Evolutionary conservation across 768 basidiomycete species (phyloP), one percentile per base, ranked within the genome.

Genomic region (Naganishia onofrii): DNA sequence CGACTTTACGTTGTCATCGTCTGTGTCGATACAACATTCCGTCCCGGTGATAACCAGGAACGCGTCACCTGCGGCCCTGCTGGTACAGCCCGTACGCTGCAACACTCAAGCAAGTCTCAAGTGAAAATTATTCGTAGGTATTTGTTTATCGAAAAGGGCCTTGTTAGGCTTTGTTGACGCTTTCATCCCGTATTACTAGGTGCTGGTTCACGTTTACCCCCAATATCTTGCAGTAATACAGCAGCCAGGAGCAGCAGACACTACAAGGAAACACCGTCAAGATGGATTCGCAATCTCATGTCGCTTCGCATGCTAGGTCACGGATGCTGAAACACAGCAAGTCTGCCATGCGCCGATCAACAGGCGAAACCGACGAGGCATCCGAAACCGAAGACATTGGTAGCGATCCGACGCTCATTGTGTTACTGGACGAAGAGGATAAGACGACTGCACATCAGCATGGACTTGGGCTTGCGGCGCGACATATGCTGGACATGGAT

Each of bases 271-370:
- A 4, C 15, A 6, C 23, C 1, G 48, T 12, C 6, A 51, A 51
- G 23, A 51, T 51, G 48, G 48, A 51, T 6, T 4, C 48, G 6
- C 48, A 51, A 51, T n/a, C 48, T 51, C 48, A 51, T 23, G 48
- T 51, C 60, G 38, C 21, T 17, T 63, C 60, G 19, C 60, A 51
- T 51, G n/a, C 23, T 29, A 46, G 23, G 38, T 63, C 60, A 42
- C 60, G 60, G 38, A 63, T 63, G 60, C 26, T 3, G 7, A 63
- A 44, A 28, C 60, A 63, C 21, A 23, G 17, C 38, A 34, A 34
- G 23, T 63, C 60, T 29, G 60, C 28, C 23, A 44, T 42, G 28
- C 36, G 60, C 15, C 29, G 38, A 63, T n/a, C 42, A 19, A 42
- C 26, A 29, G 9, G 42, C 23, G 23, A 42, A 8, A 23, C 9